Percentiles rank a stretch among this genome's conserved stretches.
Evolutionary conservation across 1,284 basidiomycete genomes (phyloP).

Genomic region (Ganoderma sinense): DNA sequence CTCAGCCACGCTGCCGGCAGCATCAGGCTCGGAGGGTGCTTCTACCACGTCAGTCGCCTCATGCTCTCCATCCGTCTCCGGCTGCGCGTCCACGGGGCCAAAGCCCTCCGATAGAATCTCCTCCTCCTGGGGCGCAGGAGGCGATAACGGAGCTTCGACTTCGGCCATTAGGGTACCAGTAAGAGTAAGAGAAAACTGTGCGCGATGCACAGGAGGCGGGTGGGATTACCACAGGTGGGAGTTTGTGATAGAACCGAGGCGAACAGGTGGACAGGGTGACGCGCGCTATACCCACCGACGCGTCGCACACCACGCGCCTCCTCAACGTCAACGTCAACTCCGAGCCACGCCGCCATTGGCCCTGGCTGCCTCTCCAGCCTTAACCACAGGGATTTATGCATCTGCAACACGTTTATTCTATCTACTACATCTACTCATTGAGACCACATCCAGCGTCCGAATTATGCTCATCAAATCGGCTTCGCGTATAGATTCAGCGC

Average conservation of each 20-base stretch:
- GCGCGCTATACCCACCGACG: slow-evolving; percentile 30
- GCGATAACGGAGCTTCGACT: slow-evolving; percentile 44
- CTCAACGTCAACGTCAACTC: slow-evolving; percentile 17
- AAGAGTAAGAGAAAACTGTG: slow-evolving; percentile 35
- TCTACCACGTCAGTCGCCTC: slow-evolving; percentile 54
- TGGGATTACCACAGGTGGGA: slow-evolving; percentile 34
- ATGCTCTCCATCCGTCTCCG: slow-evolving; percentile 52
- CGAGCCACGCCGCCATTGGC: slow-evolving; percentile 3
- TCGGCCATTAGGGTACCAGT: slow-evolving; percentile 53
- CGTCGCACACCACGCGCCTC: slow-evolving; percentile 27
- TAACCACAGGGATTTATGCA: background rate
- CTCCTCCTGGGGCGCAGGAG: slow-evolving; percentile 34
- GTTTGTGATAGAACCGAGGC: slow-evolving; percentile 29
- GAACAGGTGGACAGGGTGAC: slow-evolving; percentile 34
- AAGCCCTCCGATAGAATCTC: slow-evolving; percentile 35
- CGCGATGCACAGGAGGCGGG: slow-evolving; percentile 32
- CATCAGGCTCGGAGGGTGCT: slow-evolving; percentile 39
- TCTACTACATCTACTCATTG: background rate
- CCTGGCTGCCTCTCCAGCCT: background rate
- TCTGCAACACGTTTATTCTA: background rate
- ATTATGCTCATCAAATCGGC: slow-evolving; percentile 14
- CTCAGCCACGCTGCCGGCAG: slow-evolving; percentile 35
- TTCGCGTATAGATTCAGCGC: slow-evolving; percentile 75
- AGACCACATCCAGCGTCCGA: background rate
- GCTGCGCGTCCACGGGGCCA: slow-evolving; percentile 36